Evolutionary conservation across 768 basidiomycete genomes (phyloP).

Genomic region (Mycena rosella): DNA sequence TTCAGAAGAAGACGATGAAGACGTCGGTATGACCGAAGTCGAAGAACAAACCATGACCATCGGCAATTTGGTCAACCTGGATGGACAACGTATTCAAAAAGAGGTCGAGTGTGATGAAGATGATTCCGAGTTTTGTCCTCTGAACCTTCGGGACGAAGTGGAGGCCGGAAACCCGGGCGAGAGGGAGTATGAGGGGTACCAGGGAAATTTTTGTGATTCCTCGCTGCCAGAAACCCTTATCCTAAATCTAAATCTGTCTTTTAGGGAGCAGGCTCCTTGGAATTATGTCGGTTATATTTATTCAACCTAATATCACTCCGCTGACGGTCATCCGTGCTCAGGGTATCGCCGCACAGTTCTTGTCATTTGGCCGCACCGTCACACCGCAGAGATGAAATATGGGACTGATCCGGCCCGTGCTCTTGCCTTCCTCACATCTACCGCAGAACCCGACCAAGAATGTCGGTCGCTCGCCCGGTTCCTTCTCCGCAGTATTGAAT

Average conservation of each 20-base stretch:
- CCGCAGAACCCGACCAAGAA: background rate
- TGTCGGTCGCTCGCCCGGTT: constrained; percentile 1
- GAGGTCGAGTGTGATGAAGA: constrained; percentile 34
- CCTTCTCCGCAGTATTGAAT: constrained; percentile 18
- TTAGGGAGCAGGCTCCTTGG: constrained; percentile 38
- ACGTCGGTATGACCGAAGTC: constrained; percentile 20
- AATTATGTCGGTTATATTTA: constrained; percentile 37
- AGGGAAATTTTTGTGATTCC: constrained; percentile 42
- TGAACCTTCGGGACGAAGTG: constrained; percentile 30
- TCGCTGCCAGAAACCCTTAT: background rate
- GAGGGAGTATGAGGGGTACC: constrained; percentile 45
- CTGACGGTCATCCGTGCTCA: constrained; percentile 8
- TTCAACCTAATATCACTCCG: background rate
- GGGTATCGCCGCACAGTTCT: constrained; percentile 26
- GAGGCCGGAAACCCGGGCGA: constrained; percentile 34
- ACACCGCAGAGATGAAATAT: constrained; percentile 15
- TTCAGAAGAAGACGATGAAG: constrained; percentile 17
- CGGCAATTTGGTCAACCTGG: constrained; percentile 14
- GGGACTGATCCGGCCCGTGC: background rate
- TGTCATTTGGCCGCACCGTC: constrained; percentile 15
- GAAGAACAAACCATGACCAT: constrained; percentile 17
- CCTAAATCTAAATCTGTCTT: background rate
- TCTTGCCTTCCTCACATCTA: background rate
- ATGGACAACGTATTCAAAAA: constrained; percentile 7
- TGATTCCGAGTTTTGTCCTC: constrained; percentile 19